Evolutionary conservation across 1,284 basidiomycete genomes (phyloP).

Genomic region (Cryptococcus maquisensis): DNA sequence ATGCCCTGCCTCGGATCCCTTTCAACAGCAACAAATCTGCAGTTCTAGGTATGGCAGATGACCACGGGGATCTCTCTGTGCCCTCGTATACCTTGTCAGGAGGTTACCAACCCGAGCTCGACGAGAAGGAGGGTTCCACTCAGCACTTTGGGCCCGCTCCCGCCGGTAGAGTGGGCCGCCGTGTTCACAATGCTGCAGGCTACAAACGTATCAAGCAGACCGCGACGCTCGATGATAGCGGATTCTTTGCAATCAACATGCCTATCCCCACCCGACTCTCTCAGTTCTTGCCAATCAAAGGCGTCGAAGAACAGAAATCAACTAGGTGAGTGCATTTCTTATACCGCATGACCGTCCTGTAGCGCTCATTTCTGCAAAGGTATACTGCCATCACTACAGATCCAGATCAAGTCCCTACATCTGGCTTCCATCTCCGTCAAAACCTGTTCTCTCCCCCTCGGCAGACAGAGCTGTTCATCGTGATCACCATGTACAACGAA

Average conservation of each 20-base stretch:
- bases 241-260: constrained; percentile 80
- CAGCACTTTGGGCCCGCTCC: constrained; percentile 85
- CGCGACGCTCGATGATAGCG: constrained; percentile 56
- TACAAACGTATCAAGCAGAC: constrained; percentile 48
- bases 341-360: neutral
- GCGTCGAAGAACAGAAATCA: constrained; percentile 76
- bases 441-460: constrained; percentile 63
- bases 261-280: constrained; percentile 75
- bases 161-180: constrained; percentile 65
- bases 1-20: neutral
- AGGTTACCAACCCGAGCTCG: neutral
- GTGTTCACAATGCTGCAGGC: constrained; percentile 56
- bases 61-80: constrained; percentile 23
- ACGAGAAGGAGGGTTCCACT: neutral
- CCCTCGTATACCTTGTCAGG: constrained; percentile 4
- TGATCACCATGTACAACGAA: constrained; percentile 97
- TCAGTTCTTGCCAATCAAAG: constrained; percentile 67
- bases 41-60: neutral
- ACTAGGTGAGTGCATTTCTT: constrained; percentile 58
- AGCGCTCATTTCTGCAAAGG: constrained; percentile 24
- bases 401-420: constrained; percentile 84
- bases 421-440: constrained; percentile 80
- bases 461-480: constrained; percentile 87
- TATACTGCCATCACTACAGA: constrained; percentile 85
- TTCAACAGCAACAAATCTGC: constrained; percentile 13